Conservation (phyloP, 2,329 filamentous ascomycete genomes). For the Fusarium sp. region DNA sequence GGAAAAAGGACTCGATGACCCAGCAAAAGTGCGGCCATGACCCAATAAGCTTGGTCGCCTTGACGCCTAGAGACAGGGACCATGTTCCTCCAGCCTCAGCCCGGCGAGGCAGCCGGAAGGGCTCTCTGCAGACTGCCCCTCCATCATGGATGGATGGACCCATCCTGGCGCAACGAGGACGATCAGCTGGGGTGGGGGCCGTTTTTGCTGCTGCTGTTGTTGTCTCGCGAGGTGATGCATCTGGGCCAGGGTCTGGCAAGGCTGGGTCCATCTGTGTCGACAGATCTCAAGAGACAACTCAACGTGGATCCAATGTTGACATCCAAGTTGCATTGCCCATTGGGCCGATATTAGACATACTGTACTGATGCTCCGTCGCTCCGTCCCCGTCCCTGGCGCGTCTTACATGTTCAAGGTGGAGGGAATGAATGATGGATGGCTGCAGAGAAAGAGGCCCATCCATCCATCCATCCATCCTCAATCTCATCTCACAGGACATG, state of each 20-base stretch:
- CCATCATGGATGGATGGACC: not conserved
- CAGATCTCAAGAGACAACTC: not conserved
- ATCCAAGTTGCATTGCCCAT: not conserved
- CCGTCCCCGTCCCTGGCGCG: not conserved
- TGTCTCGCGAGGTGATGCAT: not conserved
- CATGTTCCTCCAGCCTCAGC: not conserved
- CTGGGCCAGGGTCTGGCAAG: not conserved
- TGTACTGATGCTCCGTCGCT: not conserved
- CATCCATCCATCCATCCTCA: not conserved
- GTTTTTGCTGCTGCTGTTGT: slow-evolving; percentile 1
- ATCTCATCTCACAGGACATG: not conserved
- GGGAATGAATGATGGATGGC: not conserved
- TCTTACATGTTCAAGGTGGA: not conserved
- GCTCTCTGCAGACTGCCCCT: not conserved
- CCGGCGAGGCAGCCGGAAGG: slow-evolving; percentile 22
- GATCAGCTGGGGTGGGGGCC: slow-evolving; percentile 23
- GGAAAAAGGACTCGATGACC: not conserved
- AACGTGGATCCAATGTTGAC: not conserved
- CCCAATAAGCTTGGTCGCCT: not conserved
- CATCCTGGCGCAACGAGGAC: not conserved
- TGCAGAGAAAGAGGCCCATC: not conserved
- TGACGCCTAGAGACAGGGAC: not conserved
- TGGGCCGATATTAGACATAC: not conserved
- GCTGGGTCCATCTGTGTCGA: not conserved
- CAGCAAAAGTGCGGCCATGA: not conserved